Percentiles rank a stretch among this genome's conserved stretches.
Evolutionary conservation across 2,329 filamentous ascomycete genomes (phyloP).

Genomic region (Alternaria sp.): DNA sequence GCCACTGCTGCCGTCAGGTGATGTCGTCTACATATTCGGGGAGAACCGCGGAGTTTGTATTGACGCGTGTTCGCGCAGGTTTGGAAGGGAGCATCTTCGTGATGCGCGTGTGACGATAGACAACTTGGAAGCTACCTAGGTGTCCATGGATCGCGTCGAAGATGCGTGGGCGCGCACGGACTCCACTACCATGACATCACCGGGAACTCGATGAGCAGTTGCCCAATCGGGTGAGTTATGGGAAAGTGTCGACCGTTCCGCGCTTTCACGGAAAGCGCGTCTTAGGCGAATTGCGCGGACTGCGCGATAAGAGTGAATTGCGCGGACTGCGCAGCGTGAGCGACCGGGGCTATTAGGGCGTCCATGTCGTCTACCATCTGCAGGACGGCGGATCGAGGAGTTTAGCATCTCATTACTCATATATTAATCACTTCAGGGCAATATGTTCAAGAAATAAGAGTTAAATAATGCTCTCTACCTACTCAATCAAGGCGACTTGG

Average conservation of each 20-base stretch:
- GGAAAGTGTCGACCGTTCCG: no score
- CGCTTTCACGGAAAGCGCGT: no score
- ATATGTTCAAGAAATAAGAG: background rate
- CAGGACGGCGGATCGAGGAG: background rate
- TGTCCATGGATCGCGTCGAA: background rate
- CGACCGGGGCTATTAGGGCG: no score
- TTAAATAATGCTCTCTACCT: background rate
- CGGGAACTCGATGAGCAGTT: no score
- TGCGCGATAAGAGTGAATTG: background rate
- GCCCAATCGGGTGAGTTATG: no score
- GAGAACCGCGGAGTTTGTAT: background rate
- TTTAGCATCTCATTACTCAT: background rate
- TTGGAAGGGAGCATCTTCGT: background rate
- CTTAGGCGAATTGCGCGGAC: no score
- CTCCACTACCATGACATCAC: no score
- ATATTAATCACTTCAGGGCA: background rate
- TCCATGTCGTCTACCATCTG: background rate
- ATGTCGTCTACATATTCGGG: background rate
- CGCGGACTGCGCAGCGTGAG: background rate
- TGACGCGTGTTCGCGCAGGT: background rate
- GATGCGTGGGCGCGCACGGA: background rate
- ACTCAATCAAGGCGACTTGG: background rate
- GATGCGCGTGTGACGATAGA: background rate
- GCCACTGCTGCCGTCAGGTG: background rate
- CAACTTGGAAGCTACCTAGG: background rate